Evolutionary conservation across 1,284 basidiomycete species (phyloP).

Genomic region (Inonotus obliquus): DNA sequence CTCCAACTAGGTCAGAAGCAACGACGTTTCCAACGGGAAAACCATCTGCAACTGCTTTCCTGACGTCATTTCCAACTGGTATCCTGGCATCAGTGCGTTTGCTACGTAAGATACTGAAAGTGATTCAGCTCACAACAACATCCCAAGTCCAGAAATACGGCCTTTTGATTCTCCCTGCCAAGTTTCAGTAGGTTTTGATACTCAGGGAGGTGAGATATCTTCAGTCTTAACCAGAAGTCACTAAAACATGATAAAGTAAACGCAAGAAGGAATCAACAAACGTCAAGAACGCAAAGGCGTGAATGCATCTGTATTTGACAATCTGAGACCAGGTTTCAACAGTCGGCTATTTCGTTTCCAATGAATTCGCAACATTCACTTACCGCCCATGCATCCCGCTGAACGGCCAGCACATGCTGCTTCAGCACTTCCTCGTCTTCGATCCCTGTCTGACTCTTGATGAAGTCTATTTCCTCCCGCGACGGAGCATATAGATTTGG

Average conservation of each 20-base stretch:
- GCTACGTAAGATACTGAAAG: not conserved
- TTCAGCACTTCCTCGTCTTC: constrained; percentile 16
- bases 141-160: constrained; percentile 29
- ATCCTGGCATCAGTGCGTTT: not conserved
- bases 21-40: constrained; percentile 23
- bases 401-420: constrained; percentile 16
- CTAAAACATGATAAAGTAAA: not conserved
- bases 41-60: constrained; percentile 23
- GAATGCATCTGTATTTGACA: constrained; percentile 18
- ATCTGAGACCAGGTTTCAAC: constrained; percentile 8
- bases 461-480: constrained; percentile 16
- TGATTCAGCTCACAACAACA: constrained; percentile 28
- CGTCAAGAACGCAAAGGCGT: constrained; percentile 13
- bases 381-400: constrained; percentile 16
- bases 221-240: constrained; percentile 11
- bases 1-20: constrained; percentile 21
- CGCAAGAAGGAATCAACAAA: not conserved
- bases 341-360: not conserved
- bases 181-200: constrained; percentile 26
- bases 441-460: constrained; percentile 17
- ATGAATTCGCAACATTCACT: not conserved
- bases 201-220: constrained; percentile 22
- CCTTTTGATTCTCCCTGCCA: constrained; percentile 25
- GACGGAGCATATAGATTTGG: constrained; percentile 1
- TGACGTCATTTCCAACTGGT: constrained; percentile 25